phyloP scores from a whole-genome alignment of 2,329 filamentous ascomycete species.

The Camillea tinctor region DNA sequence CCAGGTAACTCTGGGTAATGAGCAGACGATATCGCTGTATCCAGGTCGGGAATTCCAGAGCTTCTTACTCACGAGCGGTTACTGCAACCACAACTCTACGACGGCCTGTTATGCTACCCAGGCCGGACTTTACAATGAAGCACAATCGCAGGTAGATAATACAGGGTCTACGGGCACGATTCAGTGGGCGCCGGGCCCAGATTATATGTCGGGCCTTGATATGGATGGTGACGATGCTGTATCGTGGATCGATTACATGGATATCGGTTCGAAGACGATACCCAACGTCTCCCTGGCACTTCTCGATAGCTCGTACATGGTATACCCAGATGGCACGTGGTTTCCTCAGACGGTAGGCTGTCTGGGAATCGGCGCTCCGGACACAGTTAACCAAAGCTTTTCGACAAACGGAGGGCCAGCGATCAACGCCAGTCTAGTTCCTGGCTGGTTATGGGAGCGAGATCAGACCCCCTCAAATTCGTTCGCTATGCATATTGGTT shows the following conservation, averaged over 20 bases:
- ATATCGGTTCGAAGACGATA: slow-evolving; percentile 20
- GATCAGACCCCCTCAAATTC: slow-evolving; percentile 37
- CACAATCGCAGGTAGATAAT: slow-evolving; percentile 22
- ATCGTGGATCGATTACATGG: slow-evolving; percentile 30
- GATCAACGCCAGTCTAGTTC: slow-evolving; percentile 33
- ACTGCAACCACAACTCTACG: slow-evolving; percentile 27
- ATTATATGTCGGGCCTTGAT: slow-evolving; percentile 29
- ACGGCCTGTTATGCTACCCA: slow-evolving; percentile 25
- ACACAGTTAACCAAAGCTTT: slow-evolving; percentile 30
- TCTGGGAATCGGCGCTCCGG: slow-evolving; percentile 29
- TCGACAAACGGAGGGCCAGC: slow-evolving; percentile 8
- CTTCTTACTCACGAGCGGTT: slow-evolving; percentile 29
- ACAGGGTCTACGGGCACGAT: slow-evolving; percentile 27
- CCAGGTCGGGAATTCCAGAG: slow-evolving; percentile 30
- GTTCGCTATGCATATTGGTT: slow-evolving; percentile 43
- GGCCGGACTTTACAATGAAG: slow-evolving; percentile 30
- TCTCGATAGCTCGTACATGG: slow-evolving; percentile 25
- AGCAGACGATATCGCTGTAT: slow-evolving; percentile 28
- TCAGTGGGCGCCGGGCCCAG: slow-evolving; percentile 16
- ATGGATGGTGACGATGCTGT: slow-evolving; percentile 18
- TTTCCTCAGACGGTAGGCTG: slow-evolving; percentile 34
- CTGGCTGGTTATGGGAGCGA: slow-evolving; percentile 26
- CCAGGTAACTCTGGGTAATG: slow-evolving; percentile 22
- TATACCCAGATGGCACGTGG: slow-evolving; percentile 30
- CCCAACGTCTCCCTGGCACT: slow-evolving; percentile 29